Evolutionary conservation across 768 basidiomycete species (phyloP).

Genomic region (Butyriboletus loyo): DNA sequence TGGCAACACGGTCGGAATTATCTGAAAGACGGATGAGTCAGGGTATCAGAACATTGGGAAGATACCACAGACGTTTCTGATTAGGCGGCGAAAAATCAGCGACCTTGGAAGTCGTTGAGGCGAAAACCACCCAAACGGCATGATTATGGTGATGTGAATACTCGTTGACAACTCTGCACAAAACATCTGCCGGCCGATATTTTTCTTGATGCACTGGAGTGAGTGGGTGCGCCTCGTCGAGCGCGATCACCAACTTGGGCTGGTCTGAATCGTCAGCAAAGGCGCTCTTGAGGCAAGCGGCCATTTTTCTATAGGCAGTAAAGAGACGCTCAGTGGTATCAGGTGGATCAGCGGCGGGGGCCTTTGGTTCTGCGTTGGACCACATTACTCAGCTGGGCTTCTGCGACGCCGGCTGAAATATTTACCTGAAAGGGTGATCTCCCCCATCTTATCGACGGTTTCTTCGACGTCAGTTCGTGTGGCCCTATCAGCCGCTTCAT

Average conservation of each 20-base stretch:
- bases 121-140: constrained; percentile 15
- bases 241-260: constrained; percentile 13
- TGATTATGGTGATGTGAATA: constrained; percentile 6
- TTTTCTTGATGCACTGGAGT: not conserved
- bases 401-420: not conserved
- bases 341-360: not conserved
- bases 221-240: constrained; percentile 13
- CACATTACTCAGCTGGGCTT: not conserved
- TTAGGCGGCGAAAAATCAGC: constrained; percentile 5
- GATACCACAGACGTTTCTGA: not conserved
- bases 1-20: not conserved
- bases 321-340: not conserved
- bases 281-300: not conserved
- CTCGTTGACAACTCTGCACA: not conserved
- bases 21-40: not conserved
- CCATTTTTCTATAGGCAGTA: not conserved
- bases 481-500: too few species aligned
- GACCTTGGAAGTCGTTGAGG: constrained; percentile 12
- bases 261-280: not conserved
- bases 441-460: not conserved
- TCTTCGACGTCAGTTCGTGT: not conserved
- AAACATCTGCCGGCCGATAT: constrained; percentile 5
- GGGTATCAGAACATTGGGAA: too few species aligned
- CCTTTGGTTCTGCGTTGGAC: not conserved
- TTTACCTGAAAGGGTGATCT: not conserved